Conservation (phyloP, 768 basidiomycete species). For the Panaeolus papilionaceus region DNA sequence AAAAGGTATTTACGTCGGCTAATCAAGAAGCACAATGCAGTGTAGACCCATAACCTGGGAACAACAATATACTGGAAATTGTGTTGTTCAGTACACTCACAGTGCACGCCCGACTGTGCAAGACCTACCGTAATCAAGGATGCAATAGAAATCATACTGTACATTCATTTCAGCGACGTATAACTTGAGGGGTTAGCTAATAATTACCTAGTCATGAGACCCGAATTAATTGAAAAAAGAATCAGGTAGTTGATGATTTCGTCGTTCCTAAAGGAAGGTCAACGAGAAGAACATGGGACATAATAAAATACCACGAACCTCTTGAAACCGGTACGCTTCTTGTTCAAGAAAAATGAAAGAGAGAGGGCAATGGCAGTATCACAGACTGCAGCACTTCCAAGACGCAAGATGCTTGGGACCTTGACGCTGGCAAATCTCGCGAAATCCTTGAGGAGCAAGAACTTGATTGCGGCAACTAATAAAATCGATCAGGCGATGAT, state of each 20-base stretch:
- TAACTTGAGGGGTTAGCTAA: not conserved
- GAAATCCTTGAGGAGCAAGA: constrained; percentile 32
- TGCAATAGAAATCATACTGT: constrained; percentile 36
- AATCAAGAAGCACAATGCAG: constrained; percentile 39
- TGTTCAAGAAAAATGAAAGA: constrained; percentile 36
- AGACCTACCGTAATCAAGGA: constrained; percentile 35
- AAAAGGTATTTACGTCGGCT: constrained; percentile 33
- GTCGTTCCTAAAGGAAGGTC: constrained; percentile 32
- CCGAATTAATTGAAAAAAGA: constrained; percentile 39
- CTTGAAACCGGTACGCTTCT: constrained; percentile 41
- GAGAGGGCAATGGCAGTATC: constrained; percentile 39
- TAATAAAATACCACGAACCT: constrained; percentile 25
- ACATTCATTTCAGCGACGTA: not conserved
- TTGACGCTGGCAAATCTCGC: constrained; percentile 34
- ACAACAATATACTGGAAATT: constrained; percentile 33
- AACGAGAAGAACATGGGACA: not conserved
- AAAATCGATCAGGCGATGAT: not conserved
- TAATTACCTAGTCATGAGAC: constrained; percentile 36
- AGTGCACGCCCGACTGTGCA: too few relatives aligned
- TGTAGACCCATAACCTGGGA: constrained; percentile 40
- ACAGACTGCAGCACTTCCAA: constrained; percentile 38
- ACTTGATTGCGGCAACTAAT: constrained; percentile 36
- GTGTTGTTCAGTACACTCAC: not conserved
- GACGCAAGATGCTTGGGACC: constrained; percentile 38
- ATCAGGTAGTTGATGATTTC: constrained; percentile 42